Conservation (phyloP, 78 protist species). For the Dictyostelium brefeldianum region DNA sequence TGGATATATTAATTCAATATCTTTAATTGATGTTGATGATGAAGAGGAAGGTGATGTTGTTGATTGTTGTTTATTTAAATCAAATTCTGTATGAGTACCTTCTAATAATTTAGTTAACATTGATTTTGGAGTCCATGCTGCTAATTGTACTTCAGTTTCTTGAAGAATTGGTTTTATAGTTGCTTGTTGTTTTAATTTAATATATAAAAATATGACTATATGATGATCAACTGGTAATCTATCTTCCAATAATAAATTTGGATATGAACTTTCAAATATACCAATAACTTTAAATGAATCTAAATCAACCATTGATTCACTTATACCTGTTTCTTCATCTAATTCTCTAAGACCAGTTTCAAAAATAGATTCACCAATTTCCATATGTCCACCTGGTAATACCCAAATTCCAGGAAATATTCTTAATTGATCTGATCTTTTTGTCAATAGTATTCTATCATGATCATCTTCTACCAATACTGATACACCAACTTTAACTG, state of each 20-base stretch:
- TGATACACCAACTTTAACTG: conserved; percentile 65
- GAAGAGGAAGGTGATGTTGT: background rate
- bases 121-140: conserved; percentile 65
- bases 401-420: conserved; percentile 72
- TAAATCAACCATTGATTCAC: background rate
- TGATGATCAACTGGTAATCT: conserved; percentile 70
- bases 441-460: conserved; percentile 56
- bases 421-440: conserved; percentile 39
- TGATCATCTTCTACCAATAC: conserved; percentile 33
- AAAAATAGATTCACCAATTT: conserved; percentile 31
- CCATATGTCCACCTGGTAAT: conserved; percentile 82
- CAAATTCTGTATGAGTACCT: conserved; percentile 5
- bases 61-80: background rate
- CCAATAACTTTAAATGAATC: conserved; percentile 32
- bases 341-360: conserved; percentile 64
- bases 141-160: conserved; percentile 35
- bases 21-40: background rate
- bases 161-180: background rate
- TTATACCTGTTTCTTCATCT: conserved; percentile 66
- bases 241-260: conserved; percentile 3
- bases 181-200: conserved; percentile 25
- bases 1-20: background rate
- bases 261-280: conserved; percentile 67
- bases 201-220: conserved; percentile 21
- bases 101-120: background rate